These are phyloP conservation scores for Blastobotrys attinorum DNA, from an alignment of 805 yeast genomes.

Conservation along the genomic window DNA sequence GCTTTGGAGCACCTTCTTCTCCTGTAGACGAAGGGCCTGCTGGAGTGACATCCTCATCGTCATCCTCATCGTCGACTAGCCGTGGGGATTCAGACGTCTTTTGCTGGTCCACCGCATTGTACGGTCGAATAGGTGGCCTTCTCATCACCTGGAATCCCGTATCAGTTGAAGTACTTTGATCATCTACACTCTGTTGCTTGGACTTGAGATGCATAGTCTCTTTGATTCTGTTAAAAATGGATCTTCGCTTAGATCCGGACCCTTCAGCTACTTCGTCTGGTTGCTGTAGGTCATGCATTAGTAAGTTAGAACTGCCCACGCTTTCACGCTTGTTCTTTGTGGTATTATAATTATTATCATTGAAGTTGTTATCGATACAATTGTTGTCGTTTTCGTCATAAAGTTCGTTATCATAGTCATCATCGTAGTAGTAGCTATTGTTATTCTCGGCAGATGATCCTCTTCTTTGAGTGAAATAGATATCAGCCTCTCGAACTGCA, in stretches of 20 bases:
- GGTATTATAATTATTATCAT: not conserved
- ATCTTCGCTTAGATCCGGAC: not conserved
- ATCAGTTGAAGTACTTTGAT: too few relatives aligned
- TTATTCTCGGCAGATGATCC: not conserved
- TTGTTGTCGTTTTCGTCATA: not conserved
- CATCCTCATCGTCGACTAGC: not conserved
- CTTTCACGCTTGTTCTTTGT: not conserved
- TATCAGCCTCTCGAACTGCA: slow-evolving; percentile 54
- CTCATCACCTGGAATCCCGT: slow-evolving; percentile 19
- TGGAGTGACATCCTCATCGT: not conserved
- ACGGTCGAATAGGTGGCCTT: slow-evolving; percentile 13
- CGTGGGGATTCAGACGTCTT: not conserved
- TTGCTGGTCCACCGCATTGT: not conserved
- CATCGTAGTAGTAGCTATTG: not conserved
- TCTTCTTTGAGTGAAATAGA: slow-evolving; percentile 27
- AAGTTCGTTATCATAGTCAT: not conserved
- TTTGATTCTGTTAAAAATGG: not conserved
- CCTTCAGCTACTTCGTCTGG: too few relatives aligned
- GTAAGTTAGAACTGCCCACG: not conserved
- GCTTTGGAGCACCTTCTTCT: too few relatives aligned
- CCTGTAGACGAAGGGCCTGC: too few relatives aligned
- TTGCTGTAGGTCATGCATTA: too few relatives aligned
- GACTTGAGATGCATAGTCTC: not conserved
- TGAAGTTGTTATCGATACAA: not conserved
- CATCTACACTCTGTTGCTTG: slow-evolving; percentile 8